phyloP scores from a whole-genome alignment of 805 yeast genomes.

The Torulaspora microellipsoides region DNA sequence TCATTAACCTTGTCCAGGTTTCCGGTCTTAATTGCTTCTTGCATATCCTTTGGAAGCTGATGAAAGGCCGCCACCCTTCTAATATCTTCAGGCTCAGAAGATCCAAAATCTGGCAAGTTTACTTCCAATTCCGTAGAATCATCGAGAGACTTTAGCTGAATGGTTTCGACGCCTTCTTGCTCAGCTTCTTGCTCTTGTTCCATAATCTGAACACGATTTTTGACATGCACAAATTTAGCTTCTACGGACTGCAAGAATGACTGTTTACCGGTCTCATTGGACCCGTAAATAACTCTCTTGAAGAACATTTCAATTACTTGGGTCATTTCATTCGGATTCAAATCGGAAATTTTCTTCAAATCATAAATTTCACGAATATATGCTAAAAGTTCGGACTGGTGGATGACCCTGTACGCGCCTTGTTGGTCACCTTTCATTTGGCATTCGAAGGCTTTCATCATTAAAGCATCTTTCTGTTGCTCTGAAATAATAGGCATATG shows the following conservation, averaged over 20 bases:
- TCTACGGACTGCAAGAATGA: slow-evolving; percentile 73
- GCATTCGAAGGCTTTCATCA: slow-evolving; percentile 87
- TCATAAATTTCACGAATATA: slow-evolving; percentile 48
- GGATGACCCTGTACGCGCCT: slow-evolving; percentile 61
- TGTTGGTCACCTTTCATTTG: slow-evolving; percentile 58
- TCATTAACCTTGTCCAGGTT: slow-evolving; percentile 75
- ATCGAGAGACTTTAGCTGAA: slow-evolving; percentile 85
- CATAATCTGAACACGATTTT: slow-evolving; percentile 65
- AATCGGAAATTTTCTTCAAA: slow-evolving; percentile 34
- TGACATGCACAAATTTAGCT: slow-evolving; percentile 71
- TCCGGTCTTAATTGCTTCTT: slow-evolving; percentile 66
- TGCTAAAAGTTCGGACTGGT: slow-evolving; percentile 74
- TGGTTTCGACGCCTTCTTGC: slow-evolving; percentile 63
- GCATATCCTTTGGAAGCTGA: slow-evolving; percentile 57
- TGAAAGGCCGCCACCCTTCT: slow-evolving; percentile 51
- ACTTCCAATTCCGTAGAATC: slow-evolving; percentile 73
- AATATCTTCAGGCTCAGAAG: slow-evolving; percentile 41
- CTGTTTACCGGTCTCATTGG: slow-evolving; percentile 53
- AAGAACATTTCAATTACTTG: slow-evolving; percentile 64
- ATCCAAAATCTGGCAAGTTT: slow-evolving; percentile 57
- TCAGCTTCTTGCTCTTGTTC: slow-evolving; percentile 44
- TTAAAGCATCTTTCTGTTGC: slow-evolving; percentile 83
- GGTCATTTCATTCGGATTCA: slow-evolving; percentile 33
- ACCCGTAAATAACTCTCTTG: slow-evolving; percentile 45
- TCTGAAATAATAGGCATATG: slow-evolving; percentile 71